Evolutionary conservation across 2,329 filamentous ascomycete species (phyloP).

Genomic region (Fusarium sp.): DNA sequence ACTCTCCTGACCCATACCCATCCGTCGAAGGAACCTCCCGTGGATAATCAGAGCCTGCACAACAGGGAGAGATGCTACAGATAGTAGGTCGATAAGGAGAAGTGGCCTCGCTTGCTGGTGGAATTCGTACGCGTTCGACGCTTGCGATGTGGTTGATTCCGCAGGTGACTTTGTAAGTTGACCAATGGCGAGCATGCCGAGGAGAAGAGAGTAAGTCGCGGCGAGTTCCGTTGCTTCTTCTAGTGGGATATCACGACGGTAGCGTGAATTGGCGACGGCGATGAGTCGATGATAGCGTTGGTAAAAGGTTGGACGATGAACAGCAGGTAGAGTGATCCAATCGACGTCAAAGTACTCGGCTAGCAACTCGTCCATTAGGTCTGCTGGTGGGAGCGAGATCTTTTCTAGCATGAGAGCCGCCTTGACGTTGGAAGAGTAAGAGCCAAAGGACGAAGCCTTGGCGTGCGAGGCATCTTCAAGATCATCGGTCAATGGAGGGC

Average conservation of each 20-base stretch:
- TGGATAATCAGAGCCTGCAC: slow-evolving; percentile 42
- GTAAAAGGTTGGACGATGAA: slow-evolving; percentile 39
- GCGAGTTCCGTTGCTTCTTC: slow-evolving; percentile 42
- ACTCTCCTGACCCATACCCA: slow-evolving; percentile 33
- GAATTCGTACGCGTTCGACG: slow-evolving; percentile 34
- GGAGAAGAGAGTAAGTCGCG: slow-evolving; percentile 36
- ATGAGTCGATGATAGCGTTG: slow-evolving; percentile 42
- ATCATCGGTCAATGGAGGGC: slow-evolving; percentile 42
- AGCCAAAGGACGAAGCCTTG: slow-evolving; percentile 41
- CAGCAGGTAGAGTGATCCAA: slow-evolving; percentile 40
- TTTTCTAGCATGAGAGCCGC: slow-evolving; percentile 43
- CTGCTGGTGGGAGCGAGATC: slow-evolving; percentile 37
- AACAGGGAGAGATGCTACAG: slow-evolving; percentile 34
- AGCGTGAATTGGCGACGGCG: slow-evolving; percentile 42
- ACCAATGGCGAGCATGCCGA: slow-evolving; percentile 42
- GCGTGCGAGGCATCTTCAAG: slow-evolving; percentile 35
- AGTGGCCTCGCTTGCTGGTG: slow-evolving; percentile 39
- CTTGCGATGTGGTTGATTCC: slow-evolving; percentile 15
- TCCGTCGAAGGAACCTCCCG: slow-evolving; percentile 36
- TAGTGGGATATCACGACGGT: slow-evolving; percentile 42
- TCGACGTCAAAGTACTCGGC: slow-evolving; percentile 41
- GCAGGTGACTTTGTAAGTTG: slow-evolving; percentile 30
- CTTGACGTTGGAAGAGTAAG: slow-evolving; percentile 42
- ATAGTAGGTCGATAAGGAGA: slow-evolving; percentile 36
- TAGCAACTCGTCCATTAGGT: slow-evolving; percentile 43